Evolutionary conservation across 768 basidiomycete species (phyloP).

Genomic region (Atractiella rhizophila): DNA sequence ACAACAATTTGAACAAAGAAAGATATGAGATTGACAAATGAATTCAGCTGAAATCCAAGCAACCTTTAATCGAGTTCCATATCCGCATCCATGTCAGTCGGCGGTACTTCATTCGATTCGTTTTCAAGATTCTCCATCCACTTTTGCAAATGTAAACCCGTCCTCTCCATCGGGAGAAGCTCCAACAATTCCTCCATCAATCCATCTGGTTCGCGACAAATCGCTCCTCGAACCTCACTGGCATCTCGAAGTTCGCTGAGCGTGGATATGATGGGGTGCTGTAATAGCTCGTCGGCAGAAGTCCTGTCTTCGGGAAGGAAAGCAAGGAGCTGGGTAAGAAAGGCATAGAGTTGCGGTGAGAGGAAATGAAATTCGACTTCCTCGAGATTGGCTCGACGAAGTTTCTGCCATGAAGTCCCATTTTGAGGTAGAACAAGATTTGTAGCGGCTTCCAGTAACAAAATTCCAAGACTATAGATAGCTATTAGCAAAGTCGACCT

Average conservation of each 20-base stretch:
- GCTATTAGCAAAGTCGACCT: constrained; percentile 4
- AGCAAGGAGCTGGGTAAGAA: constrained; percentile 55
- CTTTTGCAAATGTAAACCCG: too few species aligned
- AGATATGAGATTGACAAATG: too few species aligned
- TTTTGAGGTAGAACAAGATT: constrained; percentile 94
- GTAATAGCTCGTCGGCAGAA: constrained; percentile 32
- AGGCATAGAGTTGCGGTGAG: constrained; percentile 38
- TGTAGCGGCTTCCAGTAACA: constrained; percentile 75
- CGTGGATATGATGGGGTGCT: constrained; percentile 33
- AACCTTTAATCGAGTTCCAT: too few species aligned
- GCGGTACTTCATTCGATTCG: too few species aligned
- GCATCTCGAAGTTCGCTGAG: constrained; percentile 8
- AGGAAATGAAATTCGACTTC: constrained; percentile 44
- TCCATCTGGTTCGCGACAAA: too few species aligned
- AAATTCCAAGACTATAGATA: constrained; percentile 58
- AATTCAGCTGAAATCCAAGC: too few species aligned
- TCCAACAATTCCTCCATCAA: too few species aligned
- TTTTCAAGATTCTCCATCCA: too few species aligned
- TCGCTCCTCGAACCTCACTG: too few species aligned
- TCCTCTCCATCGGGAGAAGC: too few species aligned
- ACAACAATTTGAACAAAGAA: too few species aligned
- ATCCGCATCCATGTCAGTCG: too few species aligned
- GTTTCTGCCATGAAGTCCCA: constrained; percentile 78
- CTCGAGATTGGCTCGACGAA: constrained; percentile 71
- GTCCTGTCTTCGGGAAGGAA: constrained; percentile 39